phyloP scores from a whole-genome alignment of 2,329 filamentous ascomycete species.

The Stachybotrys elegans region DNA sequence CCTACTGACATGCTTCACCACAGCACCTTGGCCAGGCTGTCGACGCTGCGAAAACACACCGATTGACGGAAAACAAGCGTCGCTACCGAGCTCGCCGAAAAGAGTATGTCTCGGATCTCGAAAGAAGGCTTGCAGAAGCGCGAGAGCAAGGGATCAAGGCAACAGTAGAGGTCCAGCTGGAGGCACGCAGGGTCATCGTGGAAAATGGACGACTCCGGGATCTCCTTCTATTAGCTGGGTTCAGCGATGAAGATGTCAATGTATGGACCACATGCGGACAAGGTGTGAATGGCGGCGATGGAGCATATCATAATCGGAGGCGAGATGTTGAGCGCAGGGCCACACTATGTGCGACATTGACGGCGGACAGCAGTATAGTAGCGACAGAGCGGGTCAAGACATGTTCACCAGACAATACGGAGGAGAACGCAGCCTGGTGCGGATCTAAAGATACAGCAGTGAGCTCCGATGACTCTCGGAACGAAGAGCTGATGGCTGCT shows the following conservation, averaged over 20 bases:
- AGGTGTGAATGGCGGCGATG: not conserved
- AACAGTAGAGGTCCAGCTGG: conserved; percentile 3
- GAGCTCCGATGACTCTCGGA: not conserved
- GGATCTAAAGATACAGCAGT: too few species aligned
- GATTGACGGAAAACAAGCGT: conserved; percentile 3
- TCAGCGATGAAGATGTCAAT: conserved; percentile 3
- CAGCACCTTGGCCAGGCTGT: too few species aligned
- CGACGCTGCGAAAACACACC: not conserved
- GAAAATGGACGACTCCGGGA: conserved; percentile 4
- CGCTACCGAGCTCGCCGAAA: conserved; percentile 5
- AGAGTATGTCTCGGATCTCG: conserved; percentile 5
- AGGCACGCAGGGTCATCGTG: conserved; percentile 1
- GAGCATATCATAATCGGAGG: not conserved
- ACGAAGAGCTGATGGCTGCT: not conserved
- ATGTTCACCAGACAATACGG: too few species aligned
- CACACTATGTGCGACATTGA: too few species aligned
- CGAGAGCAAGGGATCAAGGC: conserved; percentile 2
- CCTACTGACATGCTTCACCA: too few species aligned
- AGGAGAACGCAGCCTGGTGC: too few species aligned
- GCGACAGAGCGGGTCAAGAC: too few species aligned
- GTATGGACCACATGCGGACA: not conserved
- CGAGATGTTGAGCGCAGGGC: conserved; percentile 1
- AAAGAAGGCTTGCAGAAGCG: conserved; percentile 4
- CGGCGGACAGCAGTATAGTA: too few species aligned
- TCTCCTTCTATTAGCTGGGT: conserved; percentile 2